phyloP scores from a whole-genome alignment of 2,329 filamentous ascomycete genomes.

The Alternaria longipes region DNA sequence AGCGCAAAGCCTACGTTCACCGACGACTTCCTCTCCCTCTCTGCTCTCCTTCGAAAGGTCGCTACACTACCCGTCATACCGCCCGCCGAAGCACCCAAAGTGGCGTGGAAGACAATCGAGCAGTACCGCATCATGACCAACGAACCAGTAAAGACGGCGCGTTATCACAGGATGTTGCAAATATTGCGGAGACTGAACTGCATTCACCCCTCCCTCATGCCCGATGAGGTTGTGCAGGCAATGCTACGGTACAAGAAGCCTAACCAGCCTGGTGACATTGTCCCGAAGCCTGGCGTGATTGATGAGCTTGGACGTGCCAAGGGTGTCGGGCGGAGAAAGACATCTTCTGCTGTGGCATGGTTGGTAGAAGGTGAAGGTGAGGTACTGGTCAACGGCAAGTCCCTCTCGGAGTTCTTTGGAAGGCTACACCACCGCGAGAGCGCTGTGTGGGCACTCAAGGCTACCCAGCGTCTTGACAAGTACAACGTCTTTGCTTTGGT shows the following conservation, averaged over 20 bases:
- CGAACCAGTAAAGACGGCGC: slow-evolving; percentile 65
- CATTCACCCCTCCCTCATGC: slow-evolving; percentile 82
- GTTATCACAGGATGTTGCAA: slow-evolving; percentile 79
- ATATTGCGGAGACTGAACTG: slow-evolving; percentile 82
- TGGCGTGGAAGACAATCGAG: slow-evolving; percentile 81
- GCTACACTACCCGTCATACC: slow-evolving; percentile 75
- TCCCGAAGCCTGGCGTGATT: slow-evolving; percentile 69
- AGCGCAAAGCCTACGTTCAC: slow-evolving; percentile 85
- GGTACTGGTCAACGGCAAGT: slow-evolving; percentile 88
- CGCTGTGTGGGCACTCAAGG: slow-evolving; percentile 87
- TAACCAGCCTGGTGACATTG: slow-evolving; percentile 74
- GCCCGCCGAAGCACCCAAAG: slow-evolving; percentile 71
- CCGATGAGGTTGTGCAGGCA: slow-evolving; percentile 71
- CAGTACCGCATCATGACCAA: slow-evolving; percentile 71
- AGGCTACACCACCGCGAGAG: slow-evolving; percentile 94
- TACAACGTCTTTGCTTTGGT: slow-evolving; percentile 95
- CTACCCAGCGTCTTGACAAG: slow-evolving; percentile 85
- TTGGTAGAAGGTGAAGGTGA: slow-evolving; percentile 94
- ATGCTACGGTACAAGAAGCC: slow-evolving; percentile 77
- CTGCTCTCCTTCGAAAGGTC: slow-evolving; percentile 76
- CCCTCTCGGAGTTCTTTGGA: slow-evolving; percentile 81
- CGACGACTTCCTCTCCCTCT: slow-evolving; percentile 80
- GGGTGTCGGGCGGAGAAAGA: slow-evolving; percentile 87
- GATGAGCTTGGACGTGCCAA: slow-evolving; percentile 81
- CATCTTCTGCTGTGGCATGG: slow-evolving; percentile 83